Conservation (phyloP, 2,329 filamentous ascomycete genomes). For the Alternaria brassicae region DNA sequence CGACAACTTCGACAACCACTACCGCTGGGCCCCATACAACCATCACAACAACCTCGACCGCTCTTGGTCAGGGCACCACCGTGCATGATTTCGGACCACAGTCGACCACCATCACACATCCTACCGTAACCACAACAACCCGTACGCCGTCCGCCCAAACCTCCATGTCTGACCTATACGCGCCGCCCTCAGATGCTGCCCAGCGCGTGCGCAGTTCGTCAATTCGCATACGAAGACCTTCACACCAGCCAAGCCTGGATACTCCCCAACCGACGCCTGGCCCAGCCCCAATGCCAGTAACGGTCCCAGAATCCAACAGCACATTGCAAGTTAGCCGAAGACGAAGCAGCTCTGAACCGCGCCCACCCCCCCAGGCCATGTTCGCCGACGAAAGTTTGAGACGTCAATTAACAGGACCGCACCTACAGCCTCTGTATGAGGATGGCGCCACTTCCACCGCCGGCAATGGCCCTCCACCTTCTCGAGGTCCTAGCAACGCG, state of each 20-base stretch:
- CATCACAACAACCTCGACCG: constrained; percentile 37
- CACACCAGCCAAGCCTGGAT: constrained; percentile 9
- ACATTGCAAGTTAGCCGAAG: constrained; percentile 32
- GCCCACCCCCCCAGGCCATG: constrained; percentile 33
- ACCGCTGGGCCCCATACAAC: constrained; percentile 37
- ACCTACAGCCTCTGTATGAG: constrained; percentile 45
- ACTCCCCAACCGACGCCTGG: constrained; percentile 6
- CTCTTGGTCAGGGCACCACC: constrained; percentile 26
- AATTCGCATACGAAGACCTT: constrained; percentile 39
- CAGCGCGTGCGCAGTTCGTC: constrained; percentile 32
- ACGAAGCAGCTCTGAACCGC: constrained; percentile 45
- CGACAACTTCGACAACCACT: constrained; percentile 34
- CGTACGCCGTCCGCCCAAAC: constrained; percentile 21
- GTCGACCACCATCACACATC: constrained; percentile 36
- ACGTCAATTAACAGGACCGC: constrained; percentile 35
- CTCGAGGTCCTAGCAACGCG: constrained; percentile 17
- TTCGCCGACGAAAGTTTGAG: constrained; percentile 35
- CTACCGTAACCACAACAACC: constrained; percentile 41
- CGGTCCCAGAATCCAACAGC: constrained; percentile 17
- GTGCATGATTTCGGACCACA: constrained; percentile 32
- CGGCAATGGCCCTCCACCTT: constrained; percentile 23
- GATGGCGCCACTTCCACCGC: constrained; percentile 21
- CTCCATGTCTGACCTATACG: constrained; percentile 14
- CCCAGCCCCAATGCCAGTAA: not conserved
- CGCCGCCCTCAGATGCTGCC: constrained; percentile 16